Evolutionary conservation across 2,329 filamentous ascomycete species (phyloP).

Genomic region (Diplodia intermedia): DNA sequence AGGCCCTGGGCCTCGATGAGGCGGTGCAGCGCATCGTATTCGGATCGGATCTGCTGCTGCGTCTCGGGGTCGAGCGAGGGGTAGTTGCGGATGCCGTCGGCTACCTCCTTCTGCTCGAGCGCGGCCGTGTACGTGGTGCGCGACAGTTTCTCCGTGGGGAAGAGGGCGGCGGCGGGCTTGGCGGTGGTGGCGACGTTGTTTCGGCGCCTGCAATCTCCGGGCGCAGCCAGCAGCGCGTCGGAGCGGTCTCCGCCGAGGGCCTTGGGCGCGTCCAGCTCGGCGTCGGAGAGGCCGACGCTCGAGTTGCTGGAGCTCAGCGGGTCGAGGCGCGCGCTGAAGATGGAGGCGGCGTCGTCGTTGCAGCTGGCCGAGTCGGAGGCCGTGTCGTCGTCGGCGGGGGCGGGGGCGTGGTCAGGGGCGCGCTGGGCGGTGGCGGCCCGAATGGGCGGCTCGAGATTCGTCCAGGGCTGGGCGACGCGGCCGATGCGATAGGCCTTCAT

Average conservation of each 20-base stretch:
- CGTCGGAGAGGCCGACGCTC: constrained; percentile 12
- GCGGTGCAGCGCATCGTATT: constrained; percentile 65
- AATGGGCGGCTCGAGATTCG: constrained; percentile 66
- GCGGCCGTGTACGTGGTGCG: constrained; percentile 45
- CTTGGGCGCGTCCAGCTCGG: neutral
- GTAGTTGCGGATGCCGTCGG: constrained; percentile 48
- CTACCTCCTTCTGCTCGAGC: constrained; percentile 48
- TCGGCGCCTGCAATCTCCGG: constrained; percentile 2
- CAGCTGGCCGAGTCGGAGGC: neutral
- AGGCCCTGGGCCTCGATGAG: constrained; percentile 62
- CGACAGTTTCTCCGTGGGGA: constrained; percentile 37
- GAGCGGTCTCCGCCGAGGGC: no score
- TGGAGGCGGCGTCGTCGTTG: neutral
- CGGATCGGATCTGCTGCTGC: constrained; percentile 62
- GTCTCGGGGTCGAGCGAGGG: constrained; percentile 63
- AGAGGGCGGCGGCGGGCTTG: constrained; percentile 16
- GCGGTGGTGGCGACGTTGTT: neutral
- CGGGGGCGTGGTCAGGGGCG: constrained; percentile 48
- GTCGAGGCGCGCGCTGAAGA: constrained; percentile 18
- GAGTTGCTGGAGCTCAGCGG: constrained; percentile 27
- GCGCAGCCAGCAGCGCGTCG: no score
- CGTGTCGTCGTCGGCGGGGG: constrained; percentile 29
- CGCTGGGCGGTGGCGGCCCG: constrained; percentile 43
- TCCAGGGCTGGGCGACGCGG: constrained; percentile 62
- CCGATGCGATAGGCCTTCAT: constrained; percentile 69